Evolutionary conservation across 1,284 basidiomycete species (phyloP), one percentile per base, ranked within the genome.

Genomic region (Nidula niveotomentosa): DNA sequence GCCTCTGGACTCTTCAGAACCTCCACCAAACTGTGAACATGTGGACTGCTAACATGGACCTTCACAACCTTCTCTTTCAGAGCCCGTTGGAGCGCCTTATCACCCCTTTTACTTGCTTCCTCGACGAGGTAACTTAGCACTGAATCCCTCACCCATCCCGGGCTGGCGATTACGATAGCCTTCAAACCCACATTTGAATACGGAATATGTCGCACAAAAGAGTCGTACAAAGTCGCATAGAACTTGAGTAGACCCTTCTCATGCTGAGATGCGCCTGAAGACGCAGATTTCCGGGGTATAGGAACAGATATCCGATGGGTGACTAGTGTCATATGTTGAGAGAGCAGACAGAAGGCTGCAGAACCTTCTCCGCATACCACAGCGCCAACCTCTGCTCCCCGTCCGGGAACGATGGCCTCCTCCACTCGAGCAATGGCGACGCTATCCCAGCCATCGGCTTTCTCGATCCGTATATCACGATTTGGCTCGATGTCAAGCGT

Each of bases 321-420:
- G 41, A 99, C 88, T 30, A 97, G 81, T 0, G 97, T 99, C 90
- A 98, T 98, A 73, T 98, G 94, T 63, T 98, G 90, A 0, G 94
- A 97, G 18, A 99, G 78, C 23, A 99, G 76, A 70, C 96, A 99
- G 65, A 99, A 92, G 1, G 92, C 90, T 0, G 97, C 97, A 3
- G 86, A 90, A 13, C 96, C 95, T 78, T 99, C 97, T 37, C 97
- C 96, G 57, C 94, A 94, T 1, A 99, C 93, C 13, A 99, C 84
- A 0, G 97, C 97, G 8, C 93, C 97, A 1, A 99, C 92, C 69
- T 99, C 96, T 2, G 97, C 97, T 0, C 96, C 94, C 63, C 90
- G 80, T 17, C 94, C 95, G n/a, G 93, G 94, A 49, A 93, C 80
- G 54, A 93, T 94, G 36, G 94, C 85, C 62, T 99, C 97, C 52